Evolutionary conservation across 371 early-diverging fungal species (phyloP).

Genomic region (Basidiobolus meristosporus): DNA sequence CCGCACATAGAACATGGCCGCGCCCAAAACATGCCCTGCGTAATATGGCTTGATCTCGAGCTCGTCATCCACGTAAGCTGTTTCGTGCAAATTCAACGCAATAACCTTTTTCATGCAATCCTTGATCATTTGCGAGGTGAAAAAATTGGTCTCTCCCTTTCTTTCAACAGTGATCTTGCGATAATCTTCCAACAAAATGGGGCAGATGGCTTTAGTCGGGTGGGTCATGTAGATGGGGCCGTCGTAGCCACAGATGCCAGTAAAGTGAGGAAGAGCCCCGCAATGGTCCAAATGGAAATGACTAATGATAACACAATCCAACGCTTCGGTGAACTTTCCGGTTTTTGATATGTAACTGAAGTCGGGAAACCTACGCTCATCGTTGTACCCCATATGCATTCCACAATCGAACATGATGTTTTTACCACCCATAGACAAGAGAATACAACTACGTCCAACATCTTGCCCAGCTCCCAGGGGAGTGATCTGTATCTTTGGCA

Average conservation of each 20-base stretch:
- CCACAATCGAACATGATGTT: slow-evolving; percentile 98
- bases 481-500: slow-evolving; percentile 25
- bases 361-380: slow-evolving; percentile 93
- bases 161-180: slow-evolving; percentile 73
- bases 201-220: slow-evolving; percentile 89
- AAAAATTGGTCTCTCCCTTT: slow-evolving; percentile 74
- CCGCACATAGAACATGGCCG: slow-evolving; percentile 86
- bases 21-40: slow-evolving; percentile 97
- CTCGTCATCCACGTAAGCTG: slow-evolving; percentile 60
- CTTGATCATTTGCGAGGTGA: slow-evolving; percentile 66
- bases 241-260: slow-evolving; percentile 84
- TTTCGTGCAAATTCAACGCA: slow-evolving; percentile 77
- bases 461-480: slow-evolving; percentile 54
- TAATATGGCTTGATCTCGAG: slow-evolving; percentile 83
- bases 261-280: slow-evolving; percentile 90
- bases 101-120: slow-evolving; percentile 82
- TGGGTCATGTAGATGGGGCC: slow-evolving; percentile 95
- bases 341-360: slow-evolving; percentile 83
- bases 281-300: slow-evolving; percentile 98
- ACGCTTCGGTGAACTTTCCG: slow-evolving; percentile 58
- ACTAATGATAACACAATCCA: slow-evolving; percentile 84
- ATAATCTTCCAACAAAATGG: slow-evolving; percentile 82
- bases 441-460: slow-evolving; percentile 85
- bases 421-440: slow-evolving; percentile 70
- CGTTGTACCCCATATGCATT: slow-evolving; percentile 97